Percentiles rank a stretch among this genome's conserved stretches.
Conservation (phyloP, 352 stramenopile genomes). For the Pythium monospermum region DNA sequence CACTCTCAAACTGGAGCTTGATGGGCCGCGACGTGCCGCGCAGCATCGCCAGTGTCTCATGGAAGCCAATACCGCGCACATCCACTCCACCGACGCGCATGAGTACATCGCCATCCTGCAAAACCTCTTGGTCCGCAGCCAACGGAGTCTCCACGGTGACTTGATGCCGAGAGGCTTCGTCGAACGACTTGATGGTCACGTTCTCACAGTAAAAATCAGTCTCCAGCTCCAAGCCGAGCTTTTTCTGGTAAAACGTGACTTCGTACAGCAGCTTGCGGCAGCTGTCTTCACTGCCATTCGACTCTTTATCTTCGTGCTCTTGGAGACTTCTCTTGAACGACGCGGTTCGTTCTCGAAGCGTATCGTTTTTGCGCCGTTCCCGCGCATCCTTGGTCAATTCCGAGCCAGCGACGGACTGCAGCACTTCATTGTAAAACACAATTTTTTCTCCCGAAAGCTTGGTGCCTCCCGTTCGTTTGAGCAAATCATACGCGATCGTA, state of each 20-base stretch:
- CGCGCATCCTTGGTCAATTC: slow-evolving; percentile 77
- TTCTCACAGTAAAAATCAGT: slow-evolving; percentile 89
- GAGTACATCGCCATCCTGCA: slow-evolving; percentile 78
- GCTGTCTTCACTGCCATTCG: slow-evolving; percentile 21
- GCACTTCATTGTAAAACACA: slow-evolving; percentile 85
- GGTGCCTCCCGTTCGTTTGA: slow-evolving; percentile 64
- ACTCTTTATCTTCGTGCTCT: slow-evolving; percentile 49
- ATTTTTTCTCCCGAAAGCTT: slow-evolving; percentile 80
- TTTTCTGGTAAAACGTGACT: slow-evolving; percentile 77
- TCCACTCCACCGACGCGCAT: slow-evolving; percentile 74
- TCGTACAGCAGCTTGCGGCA: slow-evolving; percentile 70
- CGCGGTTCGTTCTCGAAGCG: slow-evolving; percentile 55
- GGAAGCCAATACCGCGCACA: slow-evolving; percentile 80
- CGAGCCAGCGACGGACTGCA: slow-evolving; percentile 65
- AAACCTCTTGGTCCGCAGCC: slow-evolving; percentile 43
- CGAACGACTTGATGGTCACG: slow-evolving; percentile 78
- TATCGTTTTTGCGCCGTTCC: slow-evolving; percentile 58
- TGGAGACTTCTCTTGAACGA: slow-evolving; percentile 65
- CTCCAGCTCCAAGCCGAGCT: slow-evolving; percentile 80
- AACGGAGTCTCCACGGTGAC: slow-evolving; percentile 58
- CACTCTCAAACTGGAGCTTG: slow-evolving; percentile 77
- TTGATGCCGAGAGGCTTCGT: slow-evolving; percentile 39
- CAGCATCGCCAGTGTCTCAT: slow-evolving; percentile 75
- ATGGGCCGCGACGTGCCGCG: slow-evolving; percentile 68
- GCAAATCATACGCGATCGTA: slow-evolving; percentile 78